Evolutionary conservation across 306 rosid species (phyloP), one percentile per base, ranked within the genome.

Genomic region (Gastrolobium villosum): DNA sequence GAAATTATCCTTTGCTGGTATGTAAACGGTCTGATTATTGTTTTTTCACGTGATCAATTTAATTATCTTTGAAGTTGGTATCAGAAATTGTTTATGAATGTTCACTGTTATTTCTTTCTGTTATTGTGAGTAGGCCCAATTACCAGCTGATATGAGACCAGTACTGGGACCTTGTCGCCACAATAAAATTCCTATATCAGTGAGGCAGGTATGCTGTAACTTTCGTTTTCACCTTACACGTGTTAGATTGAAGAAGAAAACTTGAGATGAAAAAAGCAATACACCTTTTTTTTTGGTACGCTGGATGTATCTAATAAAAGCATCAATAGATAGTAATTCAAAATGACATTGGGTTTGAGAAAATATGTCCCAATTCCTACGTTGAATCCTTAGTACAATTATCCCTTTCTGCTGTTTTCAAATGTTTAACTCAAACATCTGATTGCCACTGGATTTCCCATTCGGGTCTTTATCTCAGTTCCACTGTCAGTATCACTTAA

Each of bases 111-210:
- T 39, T 64, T 81, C 82, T 75, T 81, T 71, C 81, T 79, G 74
- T 77, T 82, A 67, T 79, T 87, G 66, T 85, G 89, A 63, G 75
- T 87, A 95, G 99, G 98, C 96, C 72, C 97, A 91, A 67, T 81
- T 95, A 74, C 98, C 99, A 64, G 74, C 84, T 45, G 94, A 95
- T 57, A 93, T 91, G 99, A 88, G 96, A 86, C 99, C 98, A 15
- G 87, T 50, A 66, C 82, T 90, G 86, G 91, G 90, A 48, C 78
- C 93, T 56, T 83, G 89, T 84, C 85, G 65, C 77, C 97, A 88
- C 75, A 93, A 87, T 83, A 95, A 92, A 89, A 84, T 95, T 77
- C 94, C 97, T 75, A 57, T 82, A 66, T 82, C 97, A 30, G 93
- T 85, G 77, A 93, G 99, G 90, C 99, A 95, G 99, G 99, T 93